These are phyloP conservation scores for Chlamydomonas sp. DNA, from an alignment of 139 green algal genomes.

Conservation along the genomic window DNA sequence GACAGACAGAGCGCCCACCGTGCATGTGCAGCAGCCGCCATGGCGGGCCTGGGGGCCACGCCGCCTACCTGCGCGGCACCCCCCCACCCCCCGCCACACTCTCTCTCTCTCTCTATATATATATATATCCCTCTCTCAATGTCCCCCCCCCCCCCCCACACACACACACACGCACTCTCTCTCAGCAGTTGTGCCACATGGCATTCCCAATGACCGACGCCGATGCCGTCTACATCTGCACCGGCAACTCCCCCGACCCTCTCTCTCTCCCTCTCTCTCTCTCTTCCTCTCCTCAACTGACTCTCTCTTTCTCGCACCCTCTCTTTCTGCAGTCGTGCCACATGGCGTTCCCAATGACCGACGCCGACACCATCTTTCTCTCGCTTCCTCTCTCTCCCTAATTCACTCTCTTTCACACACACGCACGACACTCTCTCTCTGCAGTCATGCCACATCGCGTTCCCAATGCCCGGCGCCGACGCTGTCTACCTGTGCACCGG, in stretches of 20 bases:
- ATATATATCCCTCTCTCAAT: not conserved
- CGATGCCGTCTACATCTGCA: slow-evolving; percentile 81
- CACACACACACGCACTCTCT: not conserved
- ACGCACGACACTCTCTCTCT: slow-evolving; percentile 1
- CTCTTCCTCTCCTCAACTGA: no score
- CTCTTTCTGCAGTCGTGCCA: no score
- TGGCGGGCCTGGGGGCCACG: no score
- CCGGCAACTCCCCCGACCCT: slow-evolving; percentile 91
- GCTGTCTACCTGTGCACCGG: slow-evolving; percentile 88
- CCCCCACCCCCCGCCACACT: no score
- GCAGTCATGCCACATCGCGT: slow-evolving; percentile 75
- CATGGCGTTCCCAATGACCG: no score
- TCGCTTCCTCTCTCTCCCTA: not conserved
- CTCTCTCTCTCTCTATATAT: not conserved
- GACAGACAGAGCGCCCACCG: no score
- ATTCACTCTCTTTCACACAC: not conserved
- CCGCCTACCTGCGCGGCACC: no score
- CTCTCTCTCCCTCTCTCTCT: no score
- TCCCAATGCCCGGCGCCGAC: slow-evolving; percentile 47
- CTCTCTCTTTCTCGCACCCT: no score
- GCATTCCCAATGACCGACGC: slow-evolving; percentile 54
- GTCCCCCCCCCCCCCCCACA: not conserved
- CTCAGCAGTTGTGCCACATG: slow-evolving; percentile 70
- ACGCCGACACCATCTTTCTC: no score
- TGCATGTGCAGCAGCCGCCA: no score